Evolutionary conservation across 345 rosid species (phyloP).

Genomic region (Eucalyptus cloeziana): DNA sequence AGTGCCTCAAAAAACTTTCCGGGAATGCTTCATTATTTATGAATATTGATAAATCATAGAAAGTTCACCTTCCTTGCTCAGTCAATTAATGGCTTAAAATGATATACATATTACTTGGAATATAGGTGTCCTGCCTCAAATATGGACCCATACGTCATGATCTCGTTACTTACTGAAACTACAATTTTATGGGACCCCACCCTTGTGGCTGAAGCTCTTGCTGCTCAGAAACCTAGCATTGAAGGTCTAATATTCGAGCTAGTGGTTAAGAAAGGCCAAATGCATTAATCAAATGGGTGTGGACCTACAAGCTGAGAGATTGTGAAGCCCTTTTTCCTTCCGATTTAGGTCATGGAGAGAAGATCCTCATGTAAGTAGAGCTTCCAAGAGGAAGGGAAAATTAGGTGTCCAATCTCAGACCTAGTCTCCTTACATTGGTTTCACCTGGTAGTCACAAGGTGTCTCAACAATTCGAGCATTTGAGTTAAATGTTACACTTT

Average conservation of each 20-base stretch:
- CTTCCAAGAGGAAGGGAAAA: background rate
- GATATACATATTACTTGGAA: slow-evolving; percentile 62
- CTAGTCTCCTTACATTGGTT: background rate
- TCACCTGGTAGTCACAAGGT: accelerated
- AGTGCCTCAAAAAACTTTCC: too few species aligned
- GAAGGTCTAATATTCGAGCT: slow-evolving; percentile 24
- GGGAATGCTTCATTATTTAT: too few species aligned
- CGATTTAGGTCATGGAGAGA: background rate
- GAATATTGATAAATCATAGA: too few species aligned
- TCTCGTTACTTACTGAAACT: slow-evolving; percentile 52
- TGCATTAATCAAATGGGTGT: background rate
- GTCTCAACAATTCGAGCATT: background rate
- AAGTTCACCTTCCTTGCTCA: too few species aligned
- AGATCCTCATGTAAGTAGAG: background rate
- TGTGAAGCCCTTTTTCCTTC: background rate
- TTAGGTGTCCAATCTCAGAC: background rate
- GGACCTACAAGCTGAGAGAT: background rate
- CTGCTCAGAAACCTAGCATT: slow-evolving; percentile 61
- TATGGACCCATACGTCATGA: slow-evolving; percentile 81
- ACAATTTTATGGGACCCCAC: slow-evolving; percentile 69
- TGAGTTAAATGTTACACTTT: background rate
- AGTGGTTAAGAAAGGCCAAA: background rate
- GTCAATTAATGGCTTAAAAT: background rate
- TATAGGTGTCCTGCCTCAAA: slow-evolving; percentile 76
- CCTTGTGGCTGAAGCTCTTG: slow-evolving; percentile 77